These are phyloP conservation scores for Smithsoniella earleae DNA, from an alignment of 163 green algal genomes.

Conservation along the genomic window DNA sequence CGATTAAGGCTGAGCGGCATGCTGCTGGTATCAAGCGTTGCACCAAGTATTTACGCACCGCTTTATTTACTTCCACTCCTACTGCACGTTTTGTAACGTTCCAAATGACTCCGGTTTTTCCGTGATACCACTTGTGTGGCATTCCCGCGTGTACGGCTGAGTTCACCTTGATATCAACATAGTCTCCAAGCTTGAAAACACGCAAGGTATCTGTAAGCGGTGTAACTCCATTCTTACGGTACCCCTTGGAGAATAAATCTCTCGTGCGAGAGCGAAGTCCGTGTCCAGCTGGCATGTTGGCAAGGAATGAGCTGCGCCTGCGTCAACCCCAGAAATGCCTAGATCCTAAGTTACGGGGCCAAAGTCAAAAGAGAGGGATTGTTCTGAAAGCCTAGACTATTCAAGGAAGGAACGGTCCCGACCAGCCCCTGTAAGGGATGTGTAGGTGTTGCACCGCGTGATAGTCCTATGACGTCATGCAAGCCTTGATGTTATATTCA, in stretches of 20 bases:
- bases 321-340: too few species aligned
- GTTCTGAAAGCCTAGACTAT: too few species aligned
- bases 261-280: conserved; percentile 62
- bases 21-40: not conserved
- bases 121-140: conserved; percentile 98
- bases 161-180: conserved; percentile 99
- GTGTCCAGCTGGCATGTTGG: conserved; percentile 25
- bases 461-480: too few species aligned
- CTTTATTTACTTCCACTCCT: conserved; percentile 95
- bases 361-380: too few species aligned
- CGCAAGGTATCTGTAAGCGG: conserved; percentile 85
- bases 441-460: too few species aligned
- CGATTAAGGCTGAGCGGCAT: not conserved
- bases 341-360: too few species aligned
- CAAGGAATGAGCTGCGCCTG: too few species aligned
- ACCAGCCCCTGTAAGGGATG: too few species aligned
- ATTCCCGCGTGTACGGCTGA: conserved; percentile 92
- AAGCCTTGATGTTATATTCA: too few species aligned
- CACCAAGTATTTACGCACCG: conserved; percentile 46
- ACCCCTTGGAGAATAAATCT: conserved; percentile 68
- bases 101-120: conserved; percentile 90
- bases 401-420: too few species aligned
- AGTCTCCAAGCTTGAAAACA: conserved; percentile 92
- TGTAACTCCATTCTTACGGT: conserved; percentile 81
- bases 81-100: conserved; percentile 97